phyloP scores from a whole-genome alignment of 108 stramenopile genomes.

The Pseudonitzschia multistriata region DNA sequence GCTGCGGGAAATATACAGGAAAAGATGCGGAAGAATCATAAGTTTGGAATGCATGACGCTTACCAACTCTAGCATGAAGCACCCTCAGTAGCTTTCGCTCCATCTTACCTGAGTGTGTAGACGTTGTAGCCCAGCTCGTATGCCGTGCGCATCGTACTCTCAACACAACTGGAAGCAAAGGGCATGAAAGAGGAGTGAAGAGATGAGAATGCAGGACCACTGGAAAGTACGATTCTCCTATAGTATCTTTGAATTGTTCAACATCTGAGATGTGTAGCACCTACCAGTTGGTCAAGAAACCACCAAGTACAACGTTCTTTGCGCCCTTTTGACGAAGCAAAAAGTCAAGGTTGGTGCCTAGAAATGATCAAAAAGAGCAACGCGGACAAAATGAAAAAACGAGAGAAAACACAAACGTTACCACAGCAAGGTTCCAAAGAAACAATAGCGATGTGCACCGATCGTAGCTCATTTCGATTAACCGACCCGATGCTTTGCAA shows the following conservation, averaged over 20 bases:
- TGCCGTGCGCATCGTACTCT: constrained; percentile 75
- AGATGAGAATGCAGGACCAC: background rate
- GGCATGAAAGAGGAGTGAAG: background rate
- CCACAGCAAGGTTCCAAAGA: background rate
- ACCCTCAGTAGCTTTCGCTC: background rate
- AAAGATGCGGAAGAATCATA: background rate
- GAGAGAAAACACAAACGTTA: no score
- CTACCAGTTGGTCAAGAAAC: constrained; percentile 79
- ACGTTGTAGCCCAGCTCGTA: constrained; percentile 76
- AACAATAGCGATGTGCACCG: background rate
- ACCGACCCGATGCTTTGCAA: background rate
- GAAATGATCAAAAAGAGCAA: background rate
- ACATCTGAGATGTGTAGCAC: background rate
- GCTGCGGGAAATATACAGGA: constrained; percentile 30
- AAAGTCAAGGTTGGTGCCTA: constrained; percentile 70
- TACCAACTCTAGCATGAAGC: background rate
- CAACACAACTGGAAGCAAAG: constrained; percentile 45
- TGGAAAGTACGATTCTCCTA: background rate
- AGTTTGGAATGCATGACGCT: background rate
- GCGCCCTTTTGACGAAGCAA: constrained; percentile 58
- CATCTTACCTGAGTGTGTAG: constrained; percentile 45
- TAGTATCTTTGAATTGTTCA: background rate
- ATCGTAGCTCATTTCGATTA: background rate
- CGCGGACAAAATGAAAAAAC: background rate
- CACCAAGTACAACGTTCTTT: constrained; percentile 59